Percentiles rank a stretch among this genome's conserved stretches.
Evolutionary conservation across 768 basidiomycete species (phyloP).

Genomic region (Tulasnella sp.): DNA sequence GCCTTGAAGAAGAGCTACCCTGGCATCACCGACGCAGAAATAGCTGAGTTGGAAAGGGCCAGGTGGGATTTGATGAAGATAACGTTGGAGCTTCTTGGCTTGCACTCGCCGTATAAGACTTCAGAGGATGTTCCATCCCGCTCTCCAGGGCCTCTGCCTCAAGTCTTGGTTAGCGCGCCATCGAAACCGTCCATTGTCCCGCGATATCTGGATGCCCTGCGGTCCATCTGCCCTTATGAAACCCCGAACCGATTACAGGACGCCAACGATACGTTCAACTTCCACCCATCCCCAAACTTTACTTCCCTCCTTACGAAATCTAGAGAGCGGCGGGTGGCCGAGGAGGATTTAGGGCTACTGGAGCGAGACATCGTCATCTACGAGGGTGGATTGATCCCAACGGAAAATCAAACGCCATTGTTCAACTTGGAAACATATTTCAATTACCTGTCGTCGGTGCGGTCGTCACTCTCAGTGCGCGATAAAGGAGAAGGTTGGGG

Average conservation of each 20-base stretch:
- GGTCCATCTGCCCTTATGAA: slow-evolving; percentile 31
- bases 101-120: slow-evolving; percentile 41
- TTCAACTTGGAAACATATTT: slow-evolving; percentile 69
- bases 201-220: slow-evolving; percentile 38
- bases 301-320: slow-evolving; percentile 39
- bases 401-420: slow-evolving; percentile 54
- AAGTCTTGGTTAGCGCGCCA: slow-evolving; percentile 52
- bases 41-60: slow-evolving; percentile 33
- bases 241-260: slow-evolving; percentile 51
- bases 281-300: slow-evolving; percentile 33
- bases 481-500: slow-evolving; percentile 34
- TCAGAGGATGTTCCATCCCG: slow-evolving; percentile 30
- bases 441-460: slow-evolving; percentile 40
- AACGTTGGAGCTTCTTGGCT: slow-evolving; percentile 39
- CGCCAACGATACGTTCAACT: slow-evolving; percentile 64
- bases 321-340: slow-evolving; percentile 30
- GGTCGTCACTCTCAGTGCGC: slow-evolving; percentile 16
- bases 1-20: slow-evolving; percentile 32
- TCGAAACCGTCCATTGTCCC: slow-evolving; percentile 43
- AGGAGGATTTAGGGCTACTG: slow-evolving; percentile 30
- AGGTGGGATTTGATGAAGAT: slow-evolving; percentile 39
- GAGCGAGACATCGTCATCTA: slow-evolving; percentile 35
- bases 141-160: slow-evolving; percentile 50
- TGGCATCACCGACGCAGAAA: neutral
- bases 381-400: slow-evolving; percentile 29